Evolutionary conservation across 2,329 filamentous ascomycete genomes (phyloP), one percentile per base, ranked within the genome.

Genomic region (Venturia oleaginea): DNA sequence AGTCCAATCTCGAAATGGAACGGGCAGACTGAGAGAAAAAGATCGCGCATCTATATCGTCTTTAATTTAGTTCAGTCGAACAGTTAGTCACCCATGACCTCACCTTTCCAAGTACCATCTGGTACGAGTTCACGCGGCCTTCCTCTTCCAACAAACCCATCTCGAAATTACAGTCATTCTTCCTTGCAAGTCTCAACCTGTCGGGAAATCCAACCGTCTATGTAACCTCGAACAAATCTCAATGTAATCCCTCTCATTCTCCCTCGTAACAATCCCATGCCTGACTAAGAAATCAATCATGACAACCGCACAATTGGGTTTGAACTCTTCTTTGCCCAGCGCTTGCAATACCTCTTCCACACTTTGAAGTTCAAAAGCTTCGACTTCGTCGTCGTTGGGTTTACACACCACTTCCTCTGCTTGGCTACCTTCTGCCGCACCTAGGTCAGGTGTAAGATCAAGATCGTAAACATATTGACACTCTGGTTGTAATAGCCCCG

Each of bases 391-490:
- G 74, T 99, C 94, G 65, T 89, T 87, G 22, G 93, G 92, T 72
- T 82, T 83, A 15, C 89, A 92, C 42, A 84, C 78, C 4, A 91
- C 81, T 2, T 34, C 30, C 2, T 57, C 51, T 2, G 3, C 51
- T 34, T 4, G 3, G 15, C 40, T 40, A 10, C 61, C 61, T 19
- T 42, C n/a, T 6, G 19, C 63, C 3, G 10, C 37, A 11, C 37
- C 19, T 46, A 19, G 3, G 66, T 86, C 85, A 5, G 79, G 76
- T 2, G 87, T 83, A 67, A 99, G 79, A 75, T 91, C 87, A 67
- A 97, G 78, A 74, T 99, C 92, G 77, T 94, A 99, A 55, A 96
- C 80, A 79, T 92, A 97, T 76, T 97, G 88, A 71, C 86, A 87
- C 77, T 97, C 94, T 0, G 94, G 94, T 76, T 96, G 93, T 72